Percentiles rank a stretch among this genome's conserved stretches.
Conservation (phyloP, 305 asterid genomes). For the Solanum chacoense region DNA sequence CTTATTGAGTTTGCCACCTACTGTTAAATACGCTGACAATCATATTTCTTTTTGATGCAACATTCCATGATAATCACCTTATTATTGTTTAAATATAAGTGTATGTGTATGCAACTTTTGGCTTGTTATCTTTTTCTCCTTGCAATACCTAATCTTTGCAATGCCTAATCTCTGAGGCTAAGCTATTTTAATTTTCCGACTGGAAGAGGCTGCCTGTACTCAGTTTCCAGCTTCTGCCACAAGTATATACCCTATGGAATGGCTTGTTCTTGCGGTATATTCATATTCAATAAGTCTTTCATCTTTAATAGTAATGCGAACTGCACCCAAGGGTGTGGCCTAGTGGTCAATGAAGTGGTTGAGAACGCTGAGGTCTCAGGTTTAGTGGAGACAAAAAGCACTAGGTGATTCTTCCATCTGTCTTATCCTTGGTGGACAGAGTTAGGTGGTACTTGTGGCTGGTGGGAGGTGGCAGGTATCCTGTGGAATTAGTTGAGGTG, state of each 20-base stretch:
- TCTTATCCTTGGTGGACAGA: neutral
- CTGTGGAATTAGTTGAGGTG: neutral
- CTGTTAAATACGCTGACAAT: neutral
- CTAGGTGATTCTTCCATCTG: neutral
- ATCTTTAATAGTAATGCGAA: neutral
- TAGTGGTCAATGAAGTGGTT: neutral
- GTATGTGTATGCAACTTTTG: neutral
- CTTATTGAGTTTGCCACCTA: neutral
- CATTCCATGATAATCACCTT: neutral
- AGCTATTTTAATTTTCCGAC: neutral
- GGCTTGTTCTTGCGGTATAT: neutral
- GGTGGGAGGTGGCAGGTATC: neutral
- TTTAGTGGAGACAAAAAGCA: neutral
- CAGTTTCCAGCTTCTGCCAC: neutral
- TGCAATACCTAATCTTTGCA: neutral
- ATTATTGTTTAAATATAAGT: neutral
- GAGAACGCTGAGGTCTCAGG: neutral
- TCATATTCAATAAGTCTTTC: neutral
- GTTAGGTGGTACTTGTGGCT: neutral
- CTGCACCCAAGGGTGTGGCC: neutral
- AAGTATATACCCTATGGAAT: neutral
- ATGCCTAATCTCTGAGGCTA: neutral
- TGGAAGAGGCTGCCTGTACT: neutral
- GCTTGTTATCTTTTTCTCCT: neutral
- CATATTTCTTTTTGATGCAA: neutral